Percentiles rank a stretch among this genome's conserved stretches.
These are phyloP conservation scores for Aspergillus kassunensis DNA, from an alignment of 495 filamentous ascomycete genomes.

Conservation along the genomic window DNA sequence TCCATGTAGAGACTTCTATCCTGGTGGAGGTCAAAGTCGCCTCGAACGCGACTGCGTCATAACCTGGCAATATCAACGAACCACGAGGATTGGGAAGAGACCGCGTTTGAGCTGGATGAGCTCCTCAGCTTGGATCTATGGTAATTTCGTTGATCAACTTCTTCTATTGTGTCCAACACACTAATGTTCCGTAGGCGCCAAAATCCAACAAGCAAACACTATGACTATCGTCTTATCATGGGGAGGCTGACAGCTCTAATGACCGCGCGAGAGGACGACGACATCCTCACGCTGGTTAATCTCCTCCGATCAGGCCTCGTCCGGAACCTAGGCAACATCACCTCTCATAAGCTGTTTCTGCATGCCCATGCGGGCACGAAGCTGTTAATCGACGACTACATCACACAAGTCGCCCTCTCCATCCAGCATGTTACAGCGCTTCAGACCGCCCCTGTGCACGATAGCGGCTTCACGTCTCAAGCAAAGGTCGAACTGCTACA, in stretches of 20 bases:
- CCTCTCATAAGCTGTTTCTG: slow-evolving; percentile 77
- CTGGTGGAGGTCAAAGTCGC: slow-evolving; percentile 41
- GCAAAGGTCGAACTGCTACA: slow-evolving; percentile 84
- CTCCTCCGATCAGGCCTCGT: slow-evolving; percentile 83
- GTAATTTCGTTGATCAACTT: too few species aligned
- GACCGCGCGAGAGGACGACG: slow-evolving; percentile 68
- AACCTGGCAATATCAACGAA: slow-evolving; percentile 56
- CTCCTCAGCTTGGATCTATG: slow-evolving; percentile 76
- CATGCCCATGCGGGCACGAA: slow-evolving; percentile 87
- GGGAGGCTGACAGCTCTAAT: slow-evolving; percentile 69
- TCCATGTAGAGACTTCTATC: slow-evolving; percentile 29
- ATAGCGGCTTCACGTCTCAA: slow-evolving; percentile 68
- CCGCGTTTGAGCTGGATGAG: slow-evolving; percentile 75
- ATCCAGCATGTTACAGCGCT: slow-evolving; percentile 73
- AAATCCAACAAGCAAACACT: slow-evolving; percentile 73
- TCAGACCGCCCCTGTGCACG: slow-evolving; percentile 54
- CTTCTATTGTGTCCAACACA: too few species aligned
- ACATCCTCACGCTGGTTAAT: slow-evolving; percentile 71
- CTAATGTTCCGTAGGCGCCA: too few species aligned
- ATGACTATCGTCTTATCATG: slow-evolving; percentile 85
- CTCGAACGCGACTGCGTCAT: slow-evolving; percentile 29
- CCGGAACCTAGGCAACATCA: slow-evolving; percentile 88
- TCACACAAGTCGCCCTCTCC: slow-evolving; percentile 74
- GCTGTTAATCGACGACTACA: slow-evolving; percentile 84
- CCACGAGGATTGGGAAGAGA: slow-evolving; percentile 82